Evolutionary conservation across 805 yeast genomes (phyloP), one percentile per base, ranked within the genome.

Genomic region (Candida montana): DNA sequence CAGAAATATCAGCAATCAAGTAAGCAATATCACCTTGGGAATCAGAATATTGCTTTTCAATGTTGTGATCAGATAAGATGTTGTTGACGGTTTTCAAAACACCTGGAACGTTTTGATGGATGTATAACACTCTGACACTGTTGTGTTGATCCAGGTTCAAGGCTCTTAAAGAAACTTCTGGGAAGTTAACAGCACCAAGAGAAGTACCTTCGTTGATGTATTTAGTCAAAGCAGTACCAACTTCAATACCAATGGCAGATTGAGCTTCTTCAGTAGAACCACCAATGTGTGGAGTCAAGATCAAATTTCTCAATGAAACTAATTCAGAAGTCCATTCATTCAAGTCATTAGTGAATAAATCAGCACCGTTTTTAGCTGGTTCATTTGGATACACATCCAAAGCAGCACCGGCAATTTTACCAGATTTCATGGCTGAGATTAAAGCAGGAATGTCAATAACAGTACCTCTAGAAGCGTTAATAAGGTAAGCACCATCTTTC

Each of bases 241-340:
- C 99, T 71, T 93, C 99, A 47, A 91, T 72, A 69, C 99, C 99
- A 60, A 93, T 93, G 31, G 98, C 95, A 42, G 86, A 76, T 75
- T 93, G 99, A 30, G 99, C 99, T 73, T 93, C 99, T 68, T 91
- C 98, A 36, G 99, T 93, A 39, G 97, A 89, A 53, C 99, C 99
- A 69, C 99, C 99, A 55, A 93, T 93, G 63, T 93, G 99, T 27
- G 99, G 99, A 41, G 98, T 83, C 58, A 93, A 75, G 51, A 93
- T 89, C 48, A 91, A 79, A 68, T 93, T 93, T 69, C 90, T 80
- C 62, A 89, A 75, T 10, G 84, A 69, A 53, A 80, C 75, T 55
- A 93, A 75, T 62, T 90, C 96, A 27, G 86, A 71, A 48, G 85
- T 76, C 90, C 96, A 93, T 32, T 69, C 54, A 68, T 91, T 91